These are phyloP conservation scores for Monilinia aucupariae DNA, from an alignment of 2,329 filamentous ascomycete species.

Conservation along the genomic window DNA sequence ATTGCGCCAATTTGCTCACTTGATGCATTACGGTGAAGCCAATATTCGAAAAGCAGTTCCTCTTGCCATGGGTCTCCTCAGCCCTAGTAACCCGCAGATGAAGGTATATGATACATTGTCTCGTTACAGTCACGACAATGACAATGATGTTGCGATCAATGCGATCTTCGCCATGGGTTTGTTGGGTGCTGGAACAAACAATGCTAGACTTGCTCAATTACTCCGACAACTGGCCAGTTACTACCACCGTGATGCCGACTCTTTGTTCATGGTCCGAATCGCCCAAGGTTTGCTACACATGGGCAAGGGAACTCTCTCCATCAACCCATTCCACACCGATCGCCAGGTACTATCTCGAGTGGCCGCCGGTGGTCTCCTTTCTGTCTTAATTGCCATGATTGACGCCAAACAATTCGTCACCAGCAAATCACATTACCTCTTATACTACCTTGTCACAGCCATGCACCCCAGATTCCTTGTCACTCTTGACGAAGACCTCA, in stretches of 20 bases:
- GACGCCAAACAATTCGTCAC: constrained; percentile 83
- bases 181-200: constrained; percentile 93
- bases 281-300: constrained; percentile 96
- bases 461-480: constrained; percentile 97
- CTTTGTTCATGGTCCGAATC: constrained; percentile 98
- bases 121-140: constrained; percentile 96
- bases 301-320: constrained; percentile 94
- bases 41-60: constrained; percentile 97
- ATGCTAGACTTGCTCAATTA: constrained; percentile 89
- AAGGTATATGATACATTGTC: constrained; percentile 99
- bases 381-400: constrained; percentile 88
- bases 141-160: constrained; percentile 96
- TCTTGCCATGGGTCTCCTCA: constrained; percentile 92
- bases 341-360: constrained; percentile 92
- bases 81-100: constrained; percentile 98
- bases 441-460: constrained; percentile 94
- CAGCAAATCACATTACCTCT: constrained; percentile 73
- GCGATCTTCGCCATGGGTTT: constrained; percentile 99
- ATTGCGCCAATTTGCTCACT: constrained; percentile 88
- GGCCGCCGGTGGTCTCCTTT: constrained; percentile 79
- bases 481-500: constrained; percentile 88
- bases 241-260: constrained; percentile 94
- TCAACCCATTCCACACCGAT: constrained; percentile 99
- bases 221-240: constrained; percentile 93
- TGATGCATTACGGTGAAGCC: constrained; percentile 98